A percentile compares a stretch with the other conserved stretches of the same genome.
phyloP scores from a whole-genome alignment of 345 rosid genomes.

The Bruguiera gymnorhiza region DNA sequence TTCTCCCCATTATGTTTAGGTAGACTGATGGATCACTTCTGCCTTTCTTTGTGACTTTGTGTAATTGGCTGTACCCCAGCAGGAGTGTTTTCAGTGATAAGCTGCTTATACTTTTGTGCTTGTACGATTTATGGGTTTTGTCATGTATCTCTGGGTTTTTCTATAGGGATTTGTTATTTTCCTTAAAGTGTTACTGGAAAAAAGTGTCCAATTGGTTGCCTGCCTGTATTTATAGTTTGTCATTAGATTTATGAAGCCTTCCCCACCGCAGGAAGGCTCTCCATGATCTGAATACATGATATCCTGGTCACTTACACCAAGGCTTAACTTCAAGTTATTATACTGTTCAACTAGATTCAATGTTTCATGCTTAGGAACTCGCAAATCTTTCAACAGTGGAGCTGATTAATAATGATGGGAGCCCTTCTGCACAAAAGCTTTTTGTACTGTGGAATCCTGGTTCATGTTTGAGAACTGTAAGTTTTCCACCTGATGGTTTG shows the following conservation, averaged over 20 bases:
- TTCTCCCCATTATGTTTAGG: too few species aligned
- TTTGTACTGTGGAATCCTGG: constrained; percentile 87
- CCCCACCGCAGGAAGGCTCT: too few species aligned
- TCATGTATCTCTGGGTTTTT: neutral
- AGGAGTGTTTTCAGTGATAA: neutral
- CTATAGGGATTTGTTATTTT: neutral
- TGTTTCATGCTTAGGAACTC: constrained; percentile 65
- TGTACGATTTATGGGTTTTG: constrained; percentile 3
- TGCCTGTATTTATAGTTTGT: too few species aligned
- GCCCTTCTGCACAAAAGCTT: constrained; percentile 77
- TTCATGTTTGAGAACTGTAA: constrained; percentile 33
- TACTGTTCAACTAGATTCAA: constrained; percentile 6
- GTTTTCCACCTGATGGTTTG: constrained; percentile 17
- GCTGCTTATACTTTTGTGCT: neutral
- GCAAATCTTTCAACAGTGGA: constrained; percentile 76
- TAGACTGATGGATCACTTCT: too few species aligned
- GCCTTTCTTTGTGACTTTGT: neutral
- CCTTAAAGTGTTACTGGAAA: too few species aligned
- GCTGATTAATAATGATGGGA: constrained; percentile 80
- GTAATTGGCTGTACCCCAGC: neutral
- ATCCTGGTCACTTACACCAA: too few species aligned
- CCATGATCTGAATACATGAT: too few species aligned
- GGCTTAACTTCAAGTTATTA: neutral
- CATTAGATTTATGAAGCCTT: too few species aligned
- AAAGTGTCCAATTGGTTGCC: too few species aligned